These are phyloP conservation scores for Lachancea mirantina DNA, from an alignment of 805 yeast genomes.

Conservation along the genomic window DNA sequence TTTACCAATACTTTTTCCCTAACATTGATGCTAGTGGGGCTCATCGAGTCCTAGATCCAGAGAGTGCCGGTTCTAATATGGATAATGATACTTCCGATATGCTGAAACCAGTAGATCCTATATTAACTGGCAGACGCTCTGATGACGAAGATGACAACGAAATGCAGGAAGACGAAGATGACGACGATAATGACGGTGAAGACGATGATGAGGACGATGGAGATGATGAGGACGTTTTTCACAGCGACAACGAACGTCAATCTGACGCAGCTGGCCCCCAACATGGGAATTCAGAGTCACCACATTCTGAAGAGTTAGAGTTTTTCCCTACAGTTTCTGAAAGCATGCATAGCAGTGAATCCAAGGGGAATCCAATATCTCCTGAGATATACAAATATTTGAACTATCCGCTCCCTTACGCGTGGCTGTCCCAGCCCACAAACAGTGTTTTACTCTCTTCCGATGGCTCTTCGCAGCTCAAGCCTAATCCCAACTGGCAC, in stretches of 20 bases:
- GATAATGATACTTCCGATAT: constrained; percentile 5
- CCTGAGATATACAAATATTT: constrained; percentile 22
- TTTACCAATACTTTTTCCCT: constrained; percentile 28
- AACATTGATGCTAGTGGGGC: too few relatives aligned
- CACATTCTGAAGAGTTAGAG: constrained; percentile 8
- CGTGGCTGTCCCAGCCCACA: constrained; percentile 23
- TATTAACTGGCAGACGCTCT: constrained; percentile 1
- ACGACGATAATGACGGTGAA: constrained; percentile 12
- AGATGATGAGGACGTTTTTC: constrained; percentile 2
- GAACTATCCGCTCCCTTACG: constrained; percentile 25
- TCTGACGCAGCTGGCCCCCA: not conserved
- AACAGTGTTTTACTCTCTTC: constrained; percentile 21
- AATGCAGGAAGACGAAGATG: constrained; percentile 11
- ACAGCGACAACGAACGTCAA: constrained; percentile 1
- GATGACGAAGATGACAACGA: constrained; percentile 10
- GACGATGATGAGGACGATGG: constrained; percentile 10
- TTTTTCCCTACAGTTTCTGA: constrained; percentile 14
- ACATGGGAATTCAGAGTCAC: constrained; percentile 5
- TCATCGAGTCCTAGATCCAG: too few relatives aligned
- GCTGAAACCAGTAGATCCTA: constrained; percentile 8
- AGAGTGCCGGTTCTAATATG: too few relatives aligned
- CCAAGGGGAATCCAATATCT: constrained; percentile 16
- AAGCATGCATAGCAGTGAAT: constrained; percentile 8
- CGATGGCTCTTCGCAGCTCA: constrained; percentile 24
- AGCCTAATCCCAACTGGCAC: constrained; percentile 25